phyloP scores from a whole-genome alignment of 2,329 filamentous ascomycete genomes.

The Colletotrichum sp. region DNA sequence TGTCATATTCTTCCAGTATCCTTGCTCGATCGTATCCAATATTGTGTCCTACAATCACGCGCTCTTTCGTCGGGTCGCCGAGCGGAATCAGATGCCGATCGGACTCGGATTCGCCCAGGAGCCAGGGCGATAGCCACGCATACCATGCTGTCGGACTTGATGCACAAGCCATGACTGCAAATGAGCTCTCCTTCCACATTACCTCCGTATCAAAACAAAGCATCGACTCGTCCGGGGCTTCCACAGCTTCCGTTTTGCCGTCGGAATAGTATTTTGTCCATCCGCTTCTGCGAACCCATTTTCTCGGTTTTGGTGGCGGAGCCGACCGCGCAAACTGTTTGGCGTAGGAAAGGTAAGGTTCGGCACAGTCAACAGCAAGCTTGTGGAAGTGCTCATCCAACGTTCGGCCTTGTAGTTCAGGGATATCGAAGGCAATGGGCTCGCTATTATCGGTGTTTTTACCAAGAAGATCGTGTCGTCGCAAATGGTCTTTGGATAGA shows the following conservation, averaged over 20 bases:
- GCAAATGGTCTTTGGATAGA: conserved; percentile 82
- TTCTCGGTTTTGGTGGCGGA: conserved; percentile 63
- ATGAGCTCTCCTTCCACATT: conserved; percentile 91
- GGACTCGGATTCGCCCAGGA: conserved; percentile 80
- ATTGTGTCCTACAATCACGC: conserved; percentile 92
- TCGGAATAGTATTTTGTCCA: conserved; percentile 93
- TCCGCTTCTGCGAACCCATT: conserved; percentile 81
- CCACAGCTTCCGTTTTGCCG: conserved; percentile 72
- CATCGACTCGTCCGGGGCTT: conserved; percentile 79
- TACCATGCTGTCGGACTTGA: conserved; percentile 93
- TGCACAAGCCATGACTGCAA: conserved; percentile 96
- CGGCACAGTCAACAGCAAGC: conserved; percentile 83
- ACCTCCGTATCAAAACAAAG: conserved; percentile 96
- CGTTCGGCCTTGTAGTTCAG: conserved; percentile 76
- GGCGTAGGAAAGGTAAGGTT: conserved; percentile 79
- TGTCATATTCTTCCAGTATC: conserved; percentile 85
- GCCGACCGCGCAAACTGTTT: conserved; percentile 73
- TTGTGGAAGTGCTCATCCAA: conserved; percentile 95
- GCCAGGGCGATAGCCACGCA: conserved; percentile 95
- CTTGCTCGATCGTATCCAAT: conserved; percentile 93
- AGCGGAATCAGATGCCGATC: conserved; percentile 85
- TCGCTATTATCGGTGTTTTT: conserved; percentile 82
- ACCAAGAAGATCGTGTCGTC: conserved; percentile 83
- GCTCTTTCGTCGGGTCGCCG: conserved; percentile 74
- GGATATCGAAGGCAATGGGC: conserved; percentile 87